Conservation (phyloP, 331 rosid species). For the Saraca asoca region DNA sequence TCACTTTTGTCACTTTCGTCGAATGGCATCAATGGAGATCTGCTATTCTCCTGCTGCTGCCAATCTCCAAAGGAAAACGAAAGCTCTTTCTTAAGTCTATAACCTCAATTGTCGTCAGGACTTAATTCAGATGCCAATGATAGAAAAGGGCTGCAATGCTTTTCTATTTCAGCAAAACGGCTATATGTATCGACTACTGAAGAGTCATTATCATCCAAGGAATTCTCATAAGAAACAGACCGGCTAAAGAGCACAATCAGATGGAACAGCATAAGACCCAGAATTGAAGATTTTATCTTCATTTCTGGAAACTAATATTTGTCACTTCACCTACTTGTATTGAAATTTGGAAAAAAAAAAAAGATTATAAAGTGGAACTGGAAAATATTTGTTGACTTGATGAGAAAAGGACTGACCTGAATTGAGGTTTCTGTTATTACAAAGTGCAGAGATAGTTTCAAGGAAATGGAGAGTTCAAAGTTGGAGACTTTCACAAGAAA, state of each 20-base stretch:
- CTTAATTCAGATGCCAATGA: not conserved
- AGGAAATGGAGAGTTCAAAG: too few species aligned
- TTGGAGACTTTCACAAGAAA: too few species aligned
- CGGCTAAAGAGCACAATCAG: conserved; percentile 2
- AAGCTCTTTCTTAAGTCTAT: conserved; percentile 8
- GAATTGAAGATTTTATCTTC: conserved; percentile 17
- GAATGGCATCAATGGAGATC: conserved; percentile 20
- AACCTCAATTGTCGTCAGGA: conserved; percentile 8
- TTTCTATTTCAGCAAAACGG: conserved; percentile 20
- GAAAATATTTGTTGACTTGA: too few species aligned
- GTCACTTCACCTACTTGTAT: not conserved
- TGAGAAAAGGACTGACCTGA: too few species aligned
- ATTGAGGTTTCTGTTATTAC: too few species aligned
- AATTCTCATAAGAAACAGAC: conserved; percentile 15
- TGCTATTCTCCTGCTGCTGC: conserved; percentile 17
- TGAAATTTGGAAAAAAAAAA: not conserved
- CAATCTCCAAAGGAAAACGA: conserved; percentile 28
- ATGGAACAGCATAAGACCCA: not conserved
- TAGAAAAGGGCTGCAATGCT: conserved; percentile 18
- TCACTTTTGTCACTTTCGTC: conserved; percentile 10
- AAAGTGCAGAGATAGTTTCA: too few species aligned
- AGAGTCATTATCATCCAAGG: conserved; percentile 3
- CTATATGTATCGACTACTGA: not conserved
- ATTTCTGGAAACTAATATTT: not conserved
- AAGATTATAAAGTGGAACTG: too few species aligned